Evolutionary conservation across 2,329 filamentous ascomycete species (phyloP), one percentile per base, ranked within the genome.

Genomic region (Apiospora saccharicola): DNA sequence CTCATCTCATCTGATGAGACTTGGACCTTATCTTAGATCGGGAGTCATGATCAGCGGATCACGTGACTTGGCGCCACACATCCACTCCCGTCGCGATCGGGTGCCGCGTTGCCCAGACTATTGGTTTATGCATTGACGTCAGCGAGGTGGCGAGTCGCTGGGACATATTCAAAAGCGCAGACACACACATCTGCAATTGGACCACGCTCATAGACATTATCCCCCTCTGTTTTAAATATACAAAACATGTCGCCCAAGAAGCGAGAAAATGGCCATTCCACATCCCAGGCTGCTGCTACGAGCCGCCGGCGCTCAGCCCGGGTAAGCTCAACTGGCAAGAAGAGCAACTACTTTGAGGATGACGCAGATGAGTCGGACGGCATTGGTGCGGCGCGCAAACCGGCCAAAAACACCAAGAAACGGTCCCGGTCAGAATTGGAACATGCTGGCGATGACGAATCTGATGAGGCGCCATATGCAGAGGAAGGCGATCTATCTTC

Each of bases 271-370:
- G 49, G 26, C 14, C 37, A 24, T 34, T 34, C 47, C 14, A 79
- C 79, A 1, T 72, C 79, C 8, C 80, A 79, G 19, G 73, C 79
- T 4, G 73, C 79, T 4, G 76, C 22, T 19, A 37, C 57, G 19
- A 37, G 34, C 22, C 77, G 30, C 78, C 81, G 71, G 70, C 70
- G 85, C 69, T 90, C 88, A 7, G 77, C 81, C 30, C 87, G 88
- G 64, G 77, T 86, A 49, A 84, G 80, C 77, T 83, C 83, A 37
- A 81, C 83, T 1, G 78, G 75, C 26, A 81, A 83, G 75, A 89
- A 84, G 81, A 89, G 87, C 80, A 80, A 79, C 24, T 90, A 89
- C 77, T 89, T 89, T 76, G 87, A 88, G 72, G 78, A 73, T 69
- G 76, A 80, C 14, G 78, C 70, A 61, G 67, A 71, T 67, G 72